phyloP scores from a whole-genome alignment of 257 asterid species.

The Mitragyna speciosa region DNA sequence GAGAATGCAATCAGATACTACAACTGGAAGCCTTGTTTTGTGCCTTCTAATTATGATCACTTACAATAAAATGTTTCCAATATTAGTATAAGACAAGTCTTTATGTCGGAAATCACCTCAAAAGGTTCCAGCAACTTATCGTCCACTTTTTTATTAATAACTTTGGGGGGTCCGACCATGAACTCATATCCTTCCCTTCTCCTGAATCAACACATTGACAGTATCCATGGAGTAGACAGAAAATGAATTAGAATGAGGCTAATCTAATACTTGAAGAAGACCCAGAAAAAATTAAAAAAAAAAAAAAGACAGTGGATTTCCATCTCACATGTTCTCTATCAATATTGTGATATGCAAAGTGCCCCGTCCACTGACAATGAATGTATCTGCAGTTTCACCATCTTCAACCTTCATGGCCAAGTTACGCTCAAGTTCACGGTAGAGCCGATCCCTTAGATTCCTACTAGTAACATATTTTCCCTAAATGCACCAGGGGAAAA shows the following conservation, averaged over 20 bases:
- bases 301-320: conserved; percentile 4
- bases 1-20: background rate
- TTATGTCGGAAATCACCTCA: conserved; percentile 52
- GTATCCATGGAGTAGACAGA: conserved; percentile 14
- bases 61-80: background rate
- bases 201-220: conserved; percentile 48
- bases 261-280: background rate
- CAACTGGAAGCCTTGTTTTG: background rate
- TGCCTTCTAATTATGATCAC: background rate
- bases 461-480: conserved; percentile 95
- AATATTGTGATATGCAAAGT: conserved; percentile 91
- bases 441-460: conserved; percentile 86
- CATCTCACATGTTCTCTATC: conserved; percentile 87
- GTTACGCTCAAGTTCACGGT: conserved; percentile 93
- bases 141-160: conserved; percentile 71
- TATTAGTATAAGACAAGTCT: conserved; percentile 2
- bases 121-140: conserved; percentile 86
- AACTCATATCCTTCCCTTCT: conserved; percentile 98
- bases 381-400: conserved; percentile 93
- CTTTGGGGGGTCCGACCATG: conserved; percentile 99
- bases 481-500: conserved; percentile 38
- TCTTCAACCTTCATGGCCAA: conserved; percentile 97
- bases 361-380: conserved; percentile 93
- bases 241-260: conserved; percentile 4
- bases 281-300: background rate